These are phyloP conservation scores for Ogataea hybrid DNA, from an alignment of 1,139 yeast genomes.

Conservation along the genomic window DNA sequence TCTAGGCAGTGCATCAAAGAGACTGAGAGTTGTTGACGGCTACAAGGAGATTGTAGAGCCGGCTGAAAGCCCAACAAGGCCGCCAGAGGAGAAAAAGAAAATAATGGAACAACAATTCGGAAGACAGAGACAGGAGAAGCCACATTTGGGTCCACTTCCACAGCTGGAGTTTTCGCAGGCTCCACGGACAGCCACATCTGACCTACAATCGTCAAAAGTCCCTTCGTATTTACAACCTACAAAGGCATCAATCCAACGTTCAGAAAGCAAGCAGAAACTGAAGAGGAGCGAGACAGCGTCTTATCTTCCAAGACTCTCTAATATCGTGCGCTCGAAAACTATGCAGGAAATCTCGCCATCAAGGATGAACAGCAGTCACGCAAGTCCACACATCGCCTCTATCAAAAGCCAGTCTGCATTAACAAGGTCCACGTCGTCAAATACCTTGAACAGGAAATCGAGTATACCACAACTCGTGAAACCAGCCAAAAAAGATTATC, in stretches of 20 bases:
- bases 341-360: constrained; percentile 30
- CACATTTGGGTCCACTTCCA: constrained; percentile 8
- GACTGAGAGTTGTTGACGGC: constrained; percentile 22
- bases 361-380: constrained; percentile 8
- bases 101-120: constrained; percentile 22
- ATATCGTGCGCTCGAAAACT: constrained; percentile 20
- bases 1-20: constrained; percentile 31
- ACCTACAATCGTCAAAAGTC: constrained; percentile 1
- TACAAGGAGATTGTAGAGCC: constrained; percentile 25
- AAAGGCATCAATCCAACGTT: constrained; percentile 12
- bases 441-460: constrained; percentile 3
- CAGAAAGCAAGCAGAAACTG: constrained; percentile 10
- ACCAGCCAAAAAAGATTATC: constrained; percentile 9
- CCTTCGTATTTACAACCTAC: constrained; percentile 22
- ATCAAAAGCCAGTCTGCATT: constrained; percentile 1
- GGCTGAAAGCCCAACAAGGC: constrained; percentile 29
- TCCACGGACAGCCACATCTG: not conserved
- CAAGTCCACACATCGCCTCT: not conserved
- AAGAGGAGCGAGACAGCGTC: constrained; percentile 2
- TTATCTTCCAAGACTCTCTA: constrained; percentile 5
- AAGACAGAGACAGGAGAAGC: constrained; percentile 8
- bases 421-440: constrained; percentile 7
- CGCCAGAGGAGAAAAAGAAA: constrained; percentile 22
- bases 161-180: constrained; percentile 6
- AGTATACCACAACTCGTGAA: constrained; percentile 13